Conservation (phyloP, 2,329 filamentous ascomycete genomes). For the Lithohypha guttulata region DNA sequence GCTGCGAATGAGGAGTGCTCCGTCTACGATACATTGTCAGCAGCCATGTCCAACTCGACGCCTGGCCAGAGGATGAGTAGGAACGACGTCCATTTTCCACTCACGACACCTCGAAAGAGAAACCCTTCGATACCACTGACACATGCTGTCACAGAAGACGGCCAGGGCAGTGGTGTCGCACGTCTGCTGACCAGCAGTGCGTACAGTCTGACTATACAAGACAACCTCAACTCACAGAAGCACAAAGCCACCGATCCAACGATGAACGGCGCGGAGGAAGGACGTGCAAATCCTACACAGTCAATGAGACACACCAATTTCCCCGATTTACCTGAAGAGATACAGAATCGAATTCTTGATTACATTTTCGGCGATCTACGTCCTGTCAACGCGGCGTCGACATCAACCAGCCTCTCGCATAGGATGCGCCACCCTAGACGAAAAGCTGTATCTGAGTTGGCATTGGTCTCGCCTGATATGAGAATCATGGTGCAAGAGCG, state of each 20-base stretch:
- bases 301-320: slow-evolving; percentile 10
- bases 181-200: slow-evolving; percentile 4
- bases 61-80: slow-evolving; percentile 7
- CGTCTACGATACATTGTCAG: neutral
- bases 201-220: neutral
- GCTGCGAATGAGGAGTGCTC: neutral
- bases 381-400: slow-evolving; percentile 47
- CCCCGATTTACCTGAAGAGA: slow-evolving; percentile 51
- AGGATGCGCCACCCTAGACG: slow-evolving; percentile 56
- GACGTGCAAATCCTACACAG: no score
- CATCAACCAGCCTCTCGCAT: slow-evolving; percentile 47
- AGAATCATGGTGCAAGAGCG: slow-evolving; percentile 57
- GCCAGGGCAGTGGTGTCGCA: slow-evolving; percentile 17
- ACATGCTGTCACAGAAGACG: slow-evolving; percentile 13
- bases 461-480: slow-evolving; percentile 51
- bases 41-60: slow-evolving; percentile 2
- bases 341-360: slow-evolving; percentile 62
- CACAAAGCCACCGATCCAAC: no score
- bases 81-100: slow-evolving; percentile 18
- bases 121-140: slow-evolving; percentile 16
- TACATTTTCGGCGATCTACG: slow-evolving; percentile 59
- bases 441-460: slow-evolving; percentile 55
- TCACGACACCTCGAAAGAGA: slow-evolving; percentile 16
- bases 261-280: neutral
- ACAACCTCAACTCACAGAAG: no score